phyloP scores from a whole-genome alignment of 441 rosid genomes.

The Adansonia rubrostipa region DNA sequence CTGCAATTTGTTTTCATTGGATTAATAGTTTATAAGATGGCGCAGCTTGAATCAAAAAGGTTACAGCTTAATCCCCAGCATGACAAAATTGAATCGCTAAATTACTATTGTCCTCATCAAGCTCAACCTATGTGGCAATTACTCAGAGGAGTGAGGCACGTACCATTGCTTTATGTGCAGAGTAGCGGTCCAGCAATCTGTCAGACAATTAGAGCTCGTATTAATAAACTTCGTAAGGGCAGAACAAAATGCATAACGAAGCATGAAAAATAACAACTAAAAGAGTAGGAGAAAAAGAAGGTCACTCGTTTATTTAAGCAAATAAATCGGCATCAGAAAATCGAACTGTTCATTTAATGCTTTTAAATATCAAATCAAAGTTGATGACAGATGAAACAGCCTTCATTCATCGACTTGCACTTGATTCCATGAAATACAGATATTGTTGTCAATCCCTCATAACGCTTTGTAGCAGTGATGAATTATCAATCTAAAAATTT shows the following conservation, averaged over 20 bases:
- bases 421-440: background rate
- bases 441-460: constrained; percentile 3
- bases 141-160: constrained; percentile 27
- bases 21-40: constrained; percentile 25
- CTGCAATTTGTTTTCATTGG: constrained; percentile 47
- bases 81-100: background rate
- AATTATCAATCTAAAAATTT: background rate
- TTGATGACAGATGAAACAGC: background rate
- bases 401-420: background rate
- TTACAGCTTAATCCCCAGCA: constrained; percentile 6
- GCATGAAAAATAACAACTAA: background rate
- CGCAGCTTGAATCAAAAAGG: background rate
- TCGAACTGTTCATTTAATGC: background rate
- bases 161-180: constrained; percentile 81
- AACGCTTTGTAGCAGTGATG: background rate
- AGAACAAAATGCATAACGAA: constrained; percentile 21
- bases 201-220: constrained; percentile 25
- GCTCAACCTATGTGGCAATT: constrained; percentile 9
- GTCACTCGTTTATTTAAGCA: background rate
- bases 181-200: constrained; percentile 86
- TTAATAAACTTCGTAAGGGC: background rate
- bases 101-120: background rate
- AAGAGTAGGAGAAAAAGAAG: background rate
- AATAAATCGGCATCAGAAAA: background rate
- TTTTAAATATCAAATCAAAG: background rate